Base-by-base conservation (phyloP, 176 grass and related monocot species). In the Guadua angustifolia region DNA sequence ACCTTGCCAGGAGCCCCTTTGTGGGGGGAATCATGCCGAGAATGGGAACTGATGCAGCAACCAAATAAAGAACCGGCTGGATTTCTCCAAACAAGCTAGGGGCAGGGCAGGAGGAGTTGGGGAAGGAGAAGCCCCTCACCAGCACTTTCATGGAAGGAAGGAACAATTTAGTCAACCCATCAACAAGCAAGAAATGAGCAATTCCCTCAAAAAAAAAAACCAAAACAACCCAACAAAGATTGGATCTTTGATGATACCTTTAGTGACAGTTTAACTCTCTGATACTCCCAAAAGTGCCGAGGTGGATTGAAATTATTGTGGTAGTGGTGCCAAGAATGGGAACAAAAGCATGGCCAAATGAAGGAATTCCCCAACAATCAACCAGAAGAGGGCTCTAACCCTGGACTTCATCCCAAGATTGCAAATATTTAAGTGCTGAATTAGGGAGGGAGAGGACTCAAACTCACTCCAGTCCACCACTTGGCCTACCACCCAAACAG, bases 11-110 rank as follows among this genome's bases (percentile, higher is more conserved):
- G n/a, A 16, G 11, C 17, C 0, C 60, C 43, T 76, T 66, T 57
- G 57, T n/a, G 57, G 46, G n/a, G 45, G 10, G 79, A 70, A 86
- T 66, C 75, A 87, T 87, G 84, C 74, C 84, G 75, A 75, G 74
- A 77, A 73, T 78, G 60, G 74, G 88, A 75, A 78, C 29, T 29
- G 29, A 29, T 29, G 57, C 46, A 38, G 38, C 79, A 57, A 14
- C 21, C 73, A 80, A 17, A 74, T 36, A 86, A 83, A 83, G 59
- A 75, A 66, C 71, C 35, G 51, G 26, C 12, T 84, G 22, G 62
- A 58, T 77, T 85, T 12, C 50, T 68, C 83, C 62, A 22, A 76
- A 43, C 71, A 75, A 66, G 15, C 56, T 33, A 83, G 69, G 2
- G 55, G 24, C 55, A 73, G 2, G 55, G 24, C 55, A 73, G 40